These are phyloP conservation scores for Acorus calamus DNA, from an alignment of 106 monocot species.

Conservation along the genomic window DNA sequence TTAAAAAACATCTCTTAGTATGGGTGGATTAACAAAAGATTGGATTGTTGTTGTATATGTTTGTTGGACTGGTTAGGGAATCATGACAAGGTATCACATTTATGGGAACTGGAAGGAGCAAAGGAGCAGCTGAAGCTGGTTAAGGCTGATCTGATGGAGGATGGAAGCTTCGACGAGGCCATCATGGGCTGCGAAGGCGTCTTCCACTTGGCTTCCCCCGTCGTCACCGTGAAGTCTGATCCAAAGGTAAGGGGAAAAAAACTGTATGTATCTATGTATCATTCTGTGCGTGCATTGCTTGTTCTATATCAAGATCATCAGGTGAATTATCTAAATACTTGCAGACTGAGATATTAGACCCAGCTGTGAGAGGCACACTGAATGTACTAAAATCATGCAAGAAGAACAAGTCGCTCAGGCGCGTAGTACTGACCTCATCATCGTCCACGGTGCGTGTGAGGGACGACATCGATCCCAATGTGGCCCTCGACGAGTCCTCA, in stretches of 20 bases:
- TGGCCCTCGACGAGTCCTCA: slow-evolving; percentile 50
- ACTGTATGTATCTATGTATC: too few relatives aligned
- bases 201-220: slow-evolving; percentile 80
- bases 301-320: too few relatives aligned
- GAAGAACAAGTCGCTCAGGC: slow-evolving; percentile 51
- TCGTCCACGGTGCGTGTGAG: slow-evolving; percentile 50
- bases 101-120: slow-evolving; percentile 70
- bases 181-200: slow-evolving; percentile 72
- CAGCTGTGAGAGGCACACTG: slow-evolving; percentile 63
- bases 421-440: slow-evolving; percentile 84
- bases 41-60: too few relatives aligned
- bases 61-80: slow-evolving; percentile 18
- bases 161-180: slow-evolving; percentile 79
- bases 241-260: slow-evolving; percentile 35
- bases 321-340: background rate
- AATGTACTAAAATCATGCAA: slow-evolving; percentile 78
- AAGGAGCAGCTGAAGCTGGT: slow-evolving; percentile 61
- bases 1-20: background rate
- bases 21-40: background rate
- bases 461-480: slow-evolving; percentile 31
- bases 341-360: slow-evolving; percentile 75
- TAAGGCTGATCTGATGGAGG: slow-evolving; percentile 64
- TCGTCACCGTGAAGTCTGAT: slow-evolving; percentile 30
- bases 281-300: too few relatives aligned
- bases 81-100: slow-evolving; percentile 46